These are phyloP conservation scores for Dissophora ornata DNA, from an alignment of 192 early-diverging fungal species.

Conservation along the genomic window DNA sequence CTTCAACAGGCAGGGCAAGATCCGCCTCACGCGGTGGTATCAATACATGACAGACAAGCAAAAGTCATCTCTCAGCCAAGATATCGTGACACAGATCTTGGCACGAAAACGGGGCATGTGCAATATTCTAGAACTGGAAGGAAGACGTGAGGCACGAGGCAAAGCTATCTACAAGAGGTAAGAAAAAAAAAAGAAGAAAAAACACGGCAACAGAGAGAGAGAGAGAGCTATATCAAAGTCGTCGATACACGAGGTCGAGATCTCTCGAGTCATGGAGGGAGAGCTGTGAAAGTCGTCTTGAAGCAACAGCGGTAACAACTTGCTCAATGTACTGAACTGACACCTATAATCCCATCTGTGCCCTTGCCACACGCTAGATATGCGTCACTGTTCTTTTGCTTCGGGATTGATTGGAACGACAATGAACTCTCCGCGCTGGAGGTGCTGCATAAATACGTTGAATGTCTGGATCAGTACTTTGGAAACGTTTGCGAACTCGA, in stretches of 20 bases:
- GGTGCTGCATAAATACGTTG: slow-evolving; percentile 65
- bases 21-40: slow-evolving; percentile 62
- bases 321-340: too few species aligned
- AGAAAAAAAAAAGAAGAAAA: too few species aligned
- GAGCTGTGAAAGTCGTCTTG: too few species aligned
- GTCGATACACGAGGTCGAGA: too few species aligned
- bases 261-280: too few species aligned
- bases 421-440: slow-evolving; percentile 64
- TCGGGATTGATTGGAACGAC: slow-evolving; percentile 63
- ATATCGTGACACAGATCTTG: slow-evolving; percentile 60
- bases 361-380: slow-evolving; percentile 49
- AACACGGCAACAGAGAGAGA: too few species aligned
- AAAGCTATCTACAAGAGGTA: slow-evolving; percentile 66
- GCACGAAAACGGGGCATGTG: slow-evolving; percentile 63
- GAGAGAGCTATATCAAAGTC: too few species aligned
- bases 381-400: slow-evolving; percentile 62
- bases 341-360: too few species aligned
- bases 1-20: slow-evolving; percentile 68
- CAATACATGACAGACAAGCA: slow-evolving; percentile 57
- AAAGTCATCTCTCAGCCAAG: slow-evolving; percentile 55
- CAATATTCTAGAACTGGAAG: slow-evolving; percentile 62
- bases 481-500: slow-evolving; percentile 68
- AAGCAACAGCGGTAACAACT: too few species aligned
- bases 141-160: slow-evolving; percentile 53
- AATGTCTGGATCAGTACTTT: slow-evolving; percentile 66